phyloP scores from a whole-genome alignment of 805 yeast genomes.

The Candida sithepensis region DNA sequence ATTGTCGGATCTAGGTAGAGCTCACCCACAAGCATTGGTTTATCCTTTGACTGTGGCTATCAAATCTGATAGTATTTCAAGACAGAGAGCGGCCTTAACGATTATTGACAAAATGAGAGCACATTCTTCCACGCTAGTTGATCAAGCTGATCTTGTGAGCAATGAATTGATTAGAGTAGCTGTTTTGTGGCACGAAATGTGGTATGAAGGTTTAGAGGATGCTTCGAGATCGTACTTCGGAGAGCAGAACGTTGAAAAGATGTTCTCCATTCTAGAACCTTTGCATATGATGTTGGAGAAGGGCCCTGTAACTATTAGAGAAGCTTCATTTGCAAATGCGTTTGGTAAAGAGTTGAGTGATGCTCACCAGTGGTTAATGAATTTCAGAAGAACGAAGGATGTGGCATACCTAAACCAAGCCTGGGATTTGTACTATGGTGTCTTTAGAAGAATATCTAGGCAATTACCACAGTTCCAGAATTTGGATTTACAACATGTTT shows the following conservation, averaged over 20 bases:
- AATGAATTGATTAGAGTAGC: conserved; percentile 91
- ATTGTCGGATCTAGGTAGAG: conserved; percentile 83
- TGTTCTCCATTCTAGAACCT: conserved; percentile 89
- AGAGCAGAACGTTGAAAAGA: conserved; percentile 90
- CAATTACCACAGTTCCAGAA: conserved; percentile 85
- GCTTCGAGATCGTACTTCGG: conserved; percentile 92
- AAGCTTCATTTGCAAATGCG: conserved; percentile 86
- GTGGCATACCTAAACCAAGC: conserved; percentile 90
- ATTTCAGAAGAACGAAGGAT: conserved; percentile 81
- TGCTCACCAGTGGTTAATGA: conserved; percentile 90
- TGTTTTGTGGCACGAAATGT: conserved; percentile 94
- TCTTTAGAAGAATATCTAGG: conserved; percentile 84
- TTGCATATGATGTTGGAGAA: conserved; percentile 77
- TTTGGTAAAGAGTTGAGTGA: conserved; percentile 91
- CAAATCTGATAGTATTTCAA: conserved; percentile 82
- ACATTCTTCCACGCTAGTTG: conserved; percentile 80
- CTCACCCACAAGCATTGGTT: conserved; percentile 95
- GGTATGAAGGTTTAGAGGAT: conserved; percentile 98
- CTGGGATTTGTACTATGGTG: conserved; percentile 94
- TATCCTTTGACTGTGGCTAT: conserved; percentile 95
- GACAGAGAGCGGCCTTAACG: conserved; percentile 88
- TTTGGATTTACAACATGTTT: conserved; percentile 86
- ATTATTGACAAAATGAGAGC: conserved; percentile 90
- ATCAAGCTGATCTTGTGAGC: conserved; percentile 92
- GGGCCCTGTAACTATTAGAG: conserved; percentile 91